Evolutionary conservation across 2,329 filamentous ascomycete species (phyloP).

Genomic region (Pseudopyrenochaeta lycopersici): DNA sequence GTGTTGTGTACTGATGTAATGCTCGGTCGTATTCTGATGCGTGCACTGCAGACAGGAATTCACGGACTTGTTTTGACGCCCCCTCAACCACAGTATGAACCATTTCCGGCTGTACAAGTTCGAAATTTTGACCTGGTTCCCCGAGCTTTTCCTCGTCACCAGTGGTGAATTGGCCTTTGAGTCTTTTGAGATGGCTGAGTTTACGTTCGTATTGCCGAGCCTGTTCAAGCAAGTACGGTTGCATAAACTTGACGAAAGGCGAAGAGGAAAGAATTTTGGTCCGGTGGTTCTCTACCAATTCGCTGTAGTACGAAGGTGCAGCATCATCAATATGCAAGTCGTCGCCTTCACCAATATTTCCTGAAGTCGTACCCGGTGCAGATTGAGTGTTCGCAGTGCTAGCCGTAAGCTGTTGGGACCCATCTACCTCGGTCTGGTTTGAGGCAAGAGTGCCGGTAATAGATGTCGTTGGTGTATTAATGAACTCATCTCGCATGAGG

Average conservation of each 20-base stretch:
- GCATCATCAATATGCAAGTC: constrained; percentile 72
- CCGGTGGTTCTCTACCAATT: constrained; percentile 91
- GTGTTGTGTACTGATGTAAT: constrained; percentile 89
- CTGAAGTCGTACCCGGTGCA: not conserved
- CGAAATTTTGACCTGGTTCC: constrained; percentile 72
- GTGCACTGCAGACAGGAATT: constrained; percentile 92
- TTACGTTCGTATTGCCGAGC: constrained; percentile 89
- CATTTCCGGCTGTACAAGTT: constrained; percentile 95
- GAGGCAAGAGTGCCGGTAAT: constrained; percentile 48
- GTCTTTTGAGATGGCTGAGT: constrained; percentile 79
- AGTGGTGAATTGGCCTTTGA: constrained; percentile 74
- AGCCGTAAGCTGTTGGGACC: not conserved
- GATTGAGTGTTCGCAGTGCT: not conserved
- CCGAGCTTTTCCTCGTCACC: constrained; percentile 46
- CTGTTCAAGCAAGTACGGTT: constrained; percentile 91
- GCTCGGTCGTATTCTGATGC: constrained; percentile 97
- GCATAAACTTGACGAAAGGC: constrained; percentile 93
- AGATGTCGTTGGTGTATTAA: constrained; percentile 76
- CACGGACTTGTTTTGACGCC: constrained; percentile 86
- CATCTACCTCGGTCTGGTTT: constrained; percentile 20
- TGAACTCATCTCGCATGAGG: constrained; percentile 90
- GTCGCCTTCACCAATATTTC: constrained; percentile 28
- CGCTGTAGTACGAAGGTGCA: constrained; percentile 91
- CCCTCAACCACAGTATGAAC: constrained; percentile 83
- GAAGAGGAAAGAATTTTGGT: constrained; percentile 94